phyloP scores from a whole-genome alignment of 2,329 filamentous ascomycete species.

The Microsporum canis region DNA sequence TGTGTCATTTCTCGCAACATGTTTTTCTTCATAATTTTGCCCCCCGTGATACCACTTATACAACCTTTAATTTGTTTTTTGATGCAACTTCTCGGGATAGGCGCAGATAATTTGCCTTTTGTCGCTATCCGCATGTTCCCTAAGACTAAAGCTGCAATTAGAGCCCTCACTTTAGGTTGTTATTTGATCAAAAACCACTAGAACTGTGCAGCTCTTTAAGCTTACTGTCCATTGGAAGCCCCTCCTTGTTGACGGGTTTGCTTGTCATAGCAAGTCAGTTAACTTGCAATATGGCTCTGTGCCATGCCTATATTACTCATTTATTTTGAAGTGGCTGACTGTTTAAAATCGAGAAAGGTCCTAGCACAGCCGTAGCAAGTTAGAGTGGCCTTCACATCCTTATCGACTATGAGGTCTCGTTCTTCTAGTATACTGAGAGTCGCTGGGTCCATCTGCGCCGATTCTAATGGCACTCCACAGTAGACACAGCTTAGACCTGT shows the following conservation, averaged over 20 bases:
- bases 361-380: slow-evolving; percentile 36
- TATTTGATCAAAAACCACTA: not conserved
- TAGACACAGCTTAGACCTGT: slow-evolving; percentile 45
- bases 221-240: not conserved
- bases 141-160: not conserved
- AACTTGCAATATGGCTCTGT: not conserved
- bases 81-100: not conserved
- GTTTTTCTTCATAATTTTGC: not conserved
- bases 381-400: slow-evolving; percentile 37
- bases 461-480: slow-evolving; percentile 57
- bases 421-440: slow-evolving; percentile 37
- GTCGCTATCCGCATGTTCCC: not conserved
- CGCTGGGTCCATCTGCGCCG: slow-evolving; percentile 44
- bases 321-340: not conserved
- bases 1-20: not conserved
- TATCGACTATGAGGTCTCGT: not conserved
- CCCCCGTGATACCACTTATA: not conserved
- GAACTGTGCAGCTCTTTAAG: not conserved
- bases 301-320: not conserved
- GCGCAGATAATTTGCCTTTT: not conserved
- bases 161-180: not conserved
- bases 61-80: not conserved
- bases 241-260: not conserved
- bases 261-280: not conserved
- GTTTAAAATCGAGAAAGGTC: slow-evolving; percentile 11